Conservation (phyloP, 2,329 filamentous ascomycete genomes). For the Hypoxylon sp. region DNA sequence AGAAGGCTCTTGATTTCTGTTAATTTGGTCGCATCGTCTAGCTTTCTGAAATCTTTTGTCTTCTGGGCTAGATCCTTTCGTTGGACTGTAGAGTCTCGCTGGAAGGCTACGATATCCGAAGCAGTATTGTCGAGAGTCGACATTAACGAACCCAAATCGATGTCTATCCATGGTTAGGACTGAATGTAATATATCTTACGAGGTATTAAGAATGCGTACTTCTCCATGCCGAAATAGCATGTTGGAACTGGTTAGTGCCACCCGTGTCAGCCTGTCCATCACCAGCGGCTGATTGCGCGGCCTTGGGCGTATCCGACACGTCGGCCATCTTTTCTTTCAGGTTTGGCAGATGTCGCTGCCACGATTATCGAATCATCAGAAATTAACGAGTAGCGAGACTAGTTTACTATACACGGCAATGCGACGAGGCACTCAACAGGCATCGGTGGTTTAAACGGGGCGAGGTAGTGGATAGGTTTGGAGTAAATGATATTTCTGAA, state of each 20-base stretch:
- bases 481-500: slow-evolving; percentile 32
- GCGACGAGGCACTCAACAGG: slow-evolving; percentile 2
- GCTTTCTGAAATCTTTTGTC: slow-evolving; percentile 96
- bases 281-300: slow-evolving; percentile 46
- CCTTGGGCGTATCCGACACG: slow-evolving; percentile 48
- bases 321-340: slow-evolving; percentile 47
- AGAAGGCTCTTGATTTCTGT: slow-evolving; percentile 89
- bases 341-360: slow-evolving; percentile 43
- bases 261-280: slow-evolving; percentile 57
- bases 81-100: slow-evolving; percentile 95
- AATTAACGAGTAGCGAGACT: slow-evolving; percentile 1
- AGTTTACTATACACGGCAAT: slow-evolving; percentile 15
- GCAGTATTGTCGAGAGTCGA: slow-evolving; percentile 91
- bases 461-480: slow-evolving; percentile 15
- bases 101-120: slow-evolving; percentile 94
- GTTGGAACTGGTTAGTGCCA: slow-evolving; percentile 93
- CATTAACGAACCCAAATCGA: slow-evolving; percentile 87
- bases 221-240: slow-evolving; percentile 95
- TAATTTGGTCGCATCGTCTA: slow-evolving; percentile 87
- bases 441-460: slow-evolving; percentile 1
- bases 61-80: slow-evolving; percentile 98
- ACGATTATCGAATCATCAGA: slow-evolving; percentile 48
- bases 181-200: slow-evolving; percentile 22
- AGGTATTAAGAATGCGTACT: slow-evolving; percentile 68
- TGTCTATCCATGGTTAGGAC: slow-evolving; percentile 68